Evolutionary conservation across 345 rosid species (phyloP).

Genomic region (Corymbia maculata): DNA sequence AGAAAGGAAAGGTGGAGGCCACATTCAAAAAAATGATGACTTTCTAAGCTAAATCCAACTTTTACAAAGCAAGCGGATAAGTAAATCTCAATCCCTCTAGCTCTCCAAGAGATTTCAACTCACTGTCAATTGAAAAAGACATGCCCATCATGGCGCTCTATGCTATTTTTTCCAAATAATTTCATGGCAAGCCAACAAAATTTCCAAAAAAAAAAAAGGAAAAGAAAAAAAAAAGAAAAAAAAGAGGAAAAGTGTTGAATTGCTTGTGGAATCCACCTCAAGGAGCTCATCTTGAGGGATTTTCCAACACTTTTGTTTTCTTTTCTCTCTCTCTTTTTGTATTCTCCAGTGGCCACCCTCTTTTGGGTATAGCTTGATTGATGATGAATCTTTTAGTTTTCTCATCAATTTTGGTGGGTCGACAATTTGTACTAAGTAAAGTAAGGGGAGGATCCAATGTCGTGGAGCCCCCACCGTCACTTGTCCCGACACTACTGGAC

Average conservation of each 20-base stretch:
- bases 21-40: not conserved
- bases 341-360: not conserved
- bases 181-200: not conserved
- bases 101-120: not conserved
- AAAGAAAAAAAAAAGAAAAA: not conserved
- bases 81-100: not conserved
- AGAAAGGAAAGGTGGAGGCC: not conserved
- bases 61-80: not conserved
- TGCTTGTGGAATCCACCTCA: not conserved
- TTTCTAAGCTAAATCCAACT: not conserved
- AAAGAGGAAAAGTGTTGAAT: not conserved
- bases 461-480: not conserved
- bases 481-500: not conserved
- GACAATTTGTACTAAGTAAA: not conserved
- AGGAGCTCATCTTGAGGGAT: not conserved
- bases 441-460: not conserved
- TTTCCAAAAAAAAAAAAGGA: not conserved
- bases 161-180: not conserved
- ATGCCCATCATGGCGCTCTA: not conserved
- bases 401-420: not conserved
- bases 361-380: not conserved
- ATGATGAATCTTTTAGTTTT: not conserved
- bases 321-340: not conserved
- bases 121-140: not conserved
- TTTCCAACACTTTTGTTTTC: not conserved